phyloP scores from a whole-genome alignment of 441 rosid genomes.

The Rhodomyrtus psidioides region DNA sequence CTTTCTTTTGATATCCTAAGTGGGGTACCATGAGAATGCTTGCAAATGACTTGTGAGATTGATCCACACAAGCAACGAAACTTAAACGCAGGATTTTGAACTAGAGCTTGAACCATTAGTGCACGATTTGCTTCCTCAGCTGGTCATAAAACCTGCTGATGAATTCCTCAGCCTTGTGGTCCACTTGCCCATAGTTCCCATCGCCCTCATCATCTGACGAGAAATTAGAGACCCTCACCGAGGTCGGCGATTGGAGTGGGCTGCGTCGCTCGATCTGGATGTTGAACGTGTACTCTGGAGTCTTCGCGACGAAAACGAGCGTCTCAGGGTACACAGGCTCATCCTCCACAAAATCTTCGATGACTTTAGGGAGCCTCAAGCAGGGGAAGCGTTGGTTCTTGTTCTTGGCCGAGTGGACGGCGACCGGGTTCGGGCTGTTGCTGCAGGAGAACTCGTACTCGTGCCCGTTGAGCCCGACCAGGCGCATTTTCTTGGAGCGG shows the following conservation, averaged over 20 bases:
- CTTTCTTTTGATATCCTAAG: neutral
- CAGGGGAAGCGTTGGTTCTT: neutral
- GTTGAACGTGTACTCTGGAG: neutral
- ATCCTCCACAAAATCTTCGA: neutral
- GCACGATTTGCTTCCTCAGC: neutral
- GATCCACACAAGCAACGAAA: neutral
- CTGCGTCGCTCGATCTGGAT: neutral
- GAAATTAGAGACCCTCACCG: neutral
- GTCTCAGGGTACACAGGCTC: neutral
- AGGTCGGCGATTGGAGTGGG: neutral
- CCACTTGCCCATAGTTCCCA: neutral
- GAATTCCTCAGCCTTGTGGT: slow-evolving; percentile 8
- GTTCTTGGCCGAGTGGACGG: neutral
- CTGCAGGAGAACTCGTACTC: slow-evolving; percentile 2
- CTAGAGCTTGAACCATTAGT: neutral
- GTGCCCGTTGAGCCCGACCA: neutral
- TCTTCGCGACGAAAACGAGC: neutral
- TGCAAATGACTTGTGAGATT: neutral
- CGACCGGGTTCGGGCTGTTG: neutral
- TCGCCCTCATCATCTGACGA: neutral
- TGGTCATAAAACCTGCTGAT: slow-evolving; percentile 1
- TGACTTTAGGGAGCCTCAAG: neutral
- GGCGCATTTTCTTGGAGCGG: neutral
- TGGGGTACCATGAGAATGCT: neutral
- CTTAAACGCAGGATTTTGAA: neutral